These are phyloP conservation scores for Platanthera zijinensis DNA, from an alignment of 106 monocot species.

Conservation along the genomic window DNA sequence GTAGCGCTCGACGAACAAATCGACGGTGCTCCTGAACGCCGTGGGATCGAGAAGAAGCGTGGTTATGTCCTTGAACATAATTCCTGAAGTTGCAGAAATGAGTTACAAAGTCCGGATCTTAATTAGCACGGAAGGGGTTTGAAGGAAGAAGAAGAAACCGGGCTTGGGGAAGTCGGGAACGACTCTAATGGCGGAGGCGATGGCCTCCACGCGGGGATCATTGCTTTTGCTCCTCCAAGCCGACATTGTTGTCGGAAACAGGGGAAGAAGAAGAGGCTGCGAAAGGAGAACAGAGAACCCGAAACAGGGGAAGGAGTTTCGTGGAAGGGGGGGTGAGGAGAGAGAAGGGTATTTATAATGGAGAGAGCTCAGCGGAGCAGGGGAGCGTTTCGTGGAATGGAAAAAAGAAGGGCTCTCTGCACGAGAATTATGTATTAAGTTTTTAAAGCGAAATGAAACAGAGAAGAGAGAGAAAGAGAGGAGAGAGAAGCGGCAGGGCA, in stretches of 20 bases:
- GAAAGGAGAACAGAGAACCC: not conserved
- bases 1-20: constrained; percentile 79
- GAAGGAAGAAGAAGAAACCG: constrained; percentile 16
- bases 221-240: constrained; percentile 19
- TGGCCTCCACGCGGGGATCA: constrained; percentile 33
- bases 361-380: too few species aligned
- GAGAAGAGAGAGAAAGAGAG: too few species aligned
- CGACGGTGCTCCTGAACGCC: constrained; percentile 58
- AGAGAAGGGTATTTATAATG: not conserved
- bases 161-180: constrained; percentile 67
- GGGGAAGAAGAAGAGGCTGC: not conserved
- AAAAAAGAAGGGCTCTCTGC: too few species aligned
- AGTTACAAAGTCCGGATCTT: not conserved
- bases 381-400: too few species aligned
- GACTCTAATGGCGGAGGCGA: constrained; percentile 53
- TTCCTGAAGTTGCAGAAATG: constrained; percentile 21
- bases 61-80: constrained; percentile 87
- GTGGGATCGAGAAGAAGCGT: constrained; percentile 58
- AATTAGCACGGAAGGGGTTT: not conserved
- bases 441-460: too few species aligned
- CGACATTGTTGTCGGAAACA: constrained; percentile 22
- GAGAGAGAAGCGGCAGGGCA: too few species aligned
- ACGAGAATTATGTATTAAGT: too few species aligned
- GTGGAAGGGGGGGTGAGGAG: too few species aligned
- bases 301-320: not conserved